These are phyloP conservation scores for Hericium coralloides DNA, from an alignment of 768 basidiomycete genomes.

Conservation along the genomic window DNA sequence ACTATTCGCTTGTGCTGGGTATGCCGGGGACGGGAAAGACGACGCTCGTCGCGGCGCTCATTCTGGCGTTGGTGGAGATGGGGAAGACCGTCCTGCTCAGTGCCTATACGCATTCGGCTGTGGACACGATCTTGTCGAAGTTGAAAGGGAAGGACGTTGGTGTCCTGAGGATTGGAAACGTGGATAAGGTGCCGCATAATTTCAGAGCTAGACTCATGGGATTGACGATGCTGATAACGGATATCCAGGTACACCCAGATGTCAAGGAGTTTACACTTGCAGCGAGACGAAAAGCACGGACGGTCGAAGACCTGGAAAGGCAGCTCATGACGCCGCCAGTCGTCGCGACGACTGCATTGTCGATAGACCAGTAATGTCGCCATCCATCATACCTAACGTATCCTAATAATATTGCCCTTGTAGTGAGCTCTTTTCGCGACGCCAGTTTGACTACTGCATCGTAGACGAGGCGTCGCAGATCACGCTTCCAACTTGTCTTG, in stretches of 20 bases:
- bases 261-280: constrained; percentile 64
- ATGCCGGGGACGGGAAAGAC: constrained; percentile 99
- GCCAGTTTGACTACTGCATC: constrained; percentile 93
- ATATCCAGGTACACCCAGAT: constrained; percentile 69
- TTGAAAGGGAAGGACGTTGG: constrained; percentile 54
- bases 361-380: constrained; percentile 79
- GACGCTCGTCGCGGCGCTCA: constrained; percentile 85
- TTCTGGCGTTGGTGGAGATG: constrained; percentile 64
- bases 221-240: background rate
- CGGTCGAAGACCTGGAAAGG: constrained; percentile 75
- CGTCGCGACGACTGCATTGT: constrained; percentile 92
- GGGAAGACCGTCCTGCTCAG: constrained; percentile 86
- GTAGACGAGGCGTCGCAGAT: constrained; percentile 98
- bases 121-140: constrained; percentile 93
- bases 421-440: constrained; percentile 76
- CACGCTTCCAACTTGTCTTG: constrained; percentile 90
- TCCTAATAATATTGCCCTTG: background rate
- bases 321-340: constrained; percentile 84
- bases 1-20: constrained; percentile 89
- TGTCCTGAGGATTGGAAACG: constrained; percentile 81
- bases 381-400: background rate
- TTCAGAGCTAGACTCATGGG: background rate
- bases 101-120: constrained; percentile 96
- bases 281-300: constrained; percentile 43
- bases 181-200: constrained; percentile 63